A percentile compares a stretch with the other conserved stretches of the same genome.
Conservation (phyloP, 2,329 filamentous ascomycete species). For the Fusarium solani-melongenae region DNA sequence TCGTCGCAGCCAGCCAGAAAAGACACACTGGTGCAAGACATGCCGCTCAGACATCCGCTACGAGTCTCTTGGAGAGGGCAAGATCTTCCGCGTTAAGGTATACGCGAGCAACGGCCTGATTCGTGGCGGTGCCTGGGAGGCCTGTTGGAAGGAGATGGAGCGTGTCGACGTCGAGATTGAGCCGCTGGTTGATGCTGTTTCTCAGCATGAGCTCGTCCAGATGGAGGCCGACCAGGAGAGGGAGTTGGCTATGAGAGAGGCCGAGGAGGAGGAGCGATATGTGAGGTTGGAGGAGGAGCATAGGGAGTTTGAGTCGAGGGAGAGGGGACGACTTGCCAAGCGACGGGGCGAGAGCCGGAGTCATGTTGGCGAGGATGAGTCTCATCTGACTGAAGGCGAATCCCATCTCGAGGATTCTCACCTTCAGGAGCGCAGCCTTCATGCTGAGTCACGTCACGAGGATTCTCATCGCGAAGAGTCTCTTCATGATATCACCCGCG, state of each 20-base stretch:
- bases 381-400: background rate
- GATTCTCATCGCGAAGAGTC: constrained; percentile 17
- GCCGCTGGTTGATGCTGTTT: constrained; percentile 71
- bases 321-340: constrained; percentile 35
- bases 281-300: constrained; percentile 40
- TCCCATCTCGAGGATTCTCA: background rate
- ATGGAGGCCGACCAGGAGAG: constrained; percentile 60
- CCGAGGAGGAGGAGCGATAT: constrained; percentile 49
- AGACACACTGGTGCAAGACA: constrained; percentile 65
- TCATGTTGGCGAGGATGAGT: constrained; percentile 11
- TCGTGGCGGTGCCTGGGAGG: constrained; percentile 89
- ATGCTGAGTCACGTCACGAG: constrained; percentile 11
- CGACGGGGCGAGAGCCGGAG: constrained; percentile 21
- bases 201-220: constrained; percentile 71
- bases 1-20: constrained; percentile 45
- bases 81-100: constrained; percentile 82
- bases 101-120: constrained; percentile 97
- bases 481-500: constrained; percentile 2
- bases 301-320: constrained; percentile 43
- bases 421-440: background rate
- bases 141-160: constrained; percentile 98
- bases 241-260: constrained; percentile 50
- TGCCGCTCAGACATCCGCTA: constrained; percentile 66
- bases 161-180: constrained; percentile 94
- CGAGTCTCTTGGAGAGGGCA: constrained; percentile 63